Evolutionary conservation across 345 rosid genomes (phyloP).

Genomic region (Eucalyptus grandis): DNA sequence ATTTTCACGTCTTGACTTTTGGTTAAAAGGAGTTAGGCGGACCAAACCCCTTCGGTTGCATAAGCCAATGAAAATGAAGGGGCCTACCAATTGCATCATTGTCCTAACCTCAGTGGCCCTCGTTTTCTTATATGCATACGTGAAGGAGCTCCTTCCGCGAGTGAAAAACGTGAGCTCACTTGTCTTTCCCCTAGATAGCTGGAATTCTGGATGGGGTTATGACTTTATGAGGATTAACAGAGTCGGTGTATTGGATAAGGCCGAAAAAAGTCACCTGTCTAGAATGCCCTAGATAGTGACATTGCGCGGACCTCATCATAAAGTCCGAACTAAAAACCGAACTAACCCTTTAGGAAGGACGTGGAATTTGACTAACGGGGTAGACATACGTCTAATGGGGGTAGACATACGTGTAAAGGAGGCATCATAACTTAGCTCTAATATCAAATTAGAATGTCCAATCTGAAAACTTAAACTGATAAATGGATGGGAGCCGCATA

Average conservation of each 20-base stretch:
- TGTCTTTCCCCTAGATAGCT: not conserved
- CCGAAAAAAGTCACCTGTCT: not conserved
- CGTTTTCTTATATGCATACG: not conserved
- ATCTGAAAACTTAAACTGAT: not conserved
- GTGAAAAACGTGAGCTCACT: not conserved
- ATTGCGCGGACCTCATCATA: not conserved
- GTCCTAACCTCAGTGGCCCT: not conserved
- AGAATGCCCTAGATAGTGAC: not conserved
- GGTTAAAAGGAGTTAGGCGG: not conserved
- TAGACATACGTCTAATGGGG: no score
- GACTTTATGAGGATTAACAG: not conserved
- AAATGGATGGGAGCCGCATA: accelerated
- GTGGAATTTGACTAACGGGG: not conserved
- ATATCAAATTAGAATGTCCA: not conserved
- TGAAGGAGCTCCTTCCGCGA: not conserved
- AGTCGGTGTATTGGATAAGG: not conserved
- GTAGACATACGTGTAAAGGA: no score
- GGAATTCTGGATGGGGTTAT: not conserved
- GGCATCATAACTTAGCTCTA: not conserved
- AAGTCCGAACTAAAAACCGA: not conserved
- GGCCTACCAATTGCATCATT: not conserved
- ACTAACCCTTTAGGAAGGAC: not conserved
- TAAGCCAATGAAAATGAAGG: not conserved
- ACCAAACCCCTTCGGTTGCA: not conserved
- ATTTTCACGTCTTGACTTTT: not conserved